These are phyloP conservation scores for Phytophthora pluvialis DNA, from an alignment of 352 stramenopile species.

Conservation along the genomic window DNA sequence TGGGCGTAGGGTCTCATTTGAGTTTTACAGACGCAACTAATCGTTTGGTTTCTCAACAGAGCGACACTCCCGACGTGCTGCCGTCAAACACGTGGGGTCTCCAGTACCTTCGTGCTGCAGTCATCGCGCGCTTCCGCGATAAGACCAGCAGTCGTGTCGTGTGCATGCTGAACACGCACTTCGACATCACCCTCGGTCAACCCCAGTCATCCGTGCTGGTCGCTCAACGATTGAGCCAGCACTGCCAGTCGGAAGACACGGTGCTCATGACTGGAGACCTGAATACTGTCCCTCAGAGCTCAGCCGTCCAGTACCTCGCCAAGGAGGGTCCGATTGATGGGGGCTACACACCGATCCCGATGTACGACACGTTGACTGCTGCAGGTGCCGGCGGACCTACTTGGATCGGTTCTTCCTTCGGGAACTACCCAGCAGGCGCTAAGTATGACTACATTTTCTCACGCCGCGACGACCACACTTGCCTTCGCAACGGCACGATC, in stretches of 20 bases:
- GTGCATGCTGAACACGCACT: slow-evolving; percentile 85
- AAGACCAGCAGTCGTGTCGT: slow-evolving; percentile 34
- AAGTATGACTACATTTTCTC: slow-evolving; percentile 83
- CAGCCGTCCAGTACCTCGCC: slow-evolving; percentile 53
- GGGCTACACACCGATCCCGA: slow-evolving; percentile 43
- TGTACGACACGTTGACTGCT: slow-evolving; percentile 71
- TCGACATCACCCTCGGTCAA: slow-evolving; percentile 65
- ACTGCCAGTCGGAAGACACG: slow-evolving; percentile 53
- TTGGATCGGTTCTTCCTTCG: slow-evolving; percentile 71
- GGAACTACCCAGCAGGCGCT: slow-evolving; percentile 21
- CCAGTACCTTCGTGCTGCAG: slow-evolving; percentile 62
- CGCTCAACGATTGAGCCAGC: slow-evolving; percentile 43
- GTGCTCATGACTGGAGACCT: slow-evolving; percentile 77
- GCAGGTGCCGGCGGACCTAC: slow-evolving; percentile 48
- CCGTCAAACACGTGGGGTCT: slow-evolving; percentile 71
- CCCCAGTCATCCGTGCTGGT: slow-evolving; percentile 61
- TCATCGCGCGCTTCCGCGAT: slow-evolving; percentile 62
- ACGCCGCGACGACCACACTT: slow-evolving; percentile 52
- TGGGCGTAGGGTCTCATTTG: neutral
- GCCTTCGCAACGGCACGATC: slow-evolving; percentile 46
- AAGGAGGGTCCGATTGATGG: slow-evolving; percentile 33
- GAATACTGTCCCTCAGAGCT: slow-evolving; percentile 48
- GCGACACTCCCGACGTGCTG: slow-evolving; percentile 60
- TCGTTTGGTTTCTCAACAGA: slow-evolving; percentile 39
- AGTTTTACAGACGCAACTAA: slow-evolving; percentile 1